Base-by-base conservation (phyloP, 345 rosid species). In the Gossypium thurberi region DNA sequence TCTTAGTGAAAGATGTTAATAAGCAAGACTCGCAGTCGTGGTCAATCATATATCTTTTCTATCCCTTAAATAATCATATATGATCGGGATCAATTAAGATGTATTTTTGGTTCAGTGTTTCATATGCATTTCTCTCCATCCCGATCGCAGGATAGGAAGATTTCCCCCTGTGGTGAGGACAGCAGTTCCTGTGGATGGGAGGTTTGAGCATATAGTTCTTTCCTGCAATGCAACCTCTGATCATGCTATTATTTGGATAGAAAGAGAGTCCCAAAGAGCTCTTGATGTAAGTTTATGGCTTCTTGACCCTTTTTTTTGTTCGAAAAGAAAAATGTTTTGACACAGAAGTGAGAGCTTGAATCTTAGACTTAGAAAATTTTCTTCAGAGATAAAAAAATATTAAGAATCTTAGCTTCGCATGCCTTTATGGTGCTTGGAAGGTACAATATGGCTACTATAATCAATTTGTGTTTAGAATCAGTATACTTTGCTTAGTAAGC, bases 131-230 rank as follows among this genome's bases (percentile, higher is more conserved):
- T 71, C 20, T 44, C 43, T 2, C 37, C 40, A 57, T 51, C 23
- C 20, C 72, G 77, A 77, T 82, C 79, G 79, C 82, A 95, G 99
- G 86, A 64, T 87, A 3, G 94, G 96, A 82, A 87, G 97, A 78
- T 86, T 78, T 87, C 99, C 98, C 20, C 96, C 99, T 0, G 88
- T 90, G 77, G 99, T 95, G 81, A 90, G 90, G 82, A 95, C 96
- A 21, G 99, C 99, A 63, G 99, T 92, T 6, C 99, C 99, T 21
- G 98, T 95, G 63, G 97, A 95, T 80, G 97, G 98, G 74, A 88
- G 98, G 74, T 95, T 95, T 74, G 98, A 95, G 87, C 96, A 89
- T 79, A 77, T 86, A 10, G 97, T 89, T 78, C 90, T 95, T 65
- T 90, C 98, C 18, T 90, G 96, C 81, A 95, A 92, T 79, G 92